Conservation (phyloP, 768 basidiomycete genomes). For the Tricholoma flavovirens region DNA sequence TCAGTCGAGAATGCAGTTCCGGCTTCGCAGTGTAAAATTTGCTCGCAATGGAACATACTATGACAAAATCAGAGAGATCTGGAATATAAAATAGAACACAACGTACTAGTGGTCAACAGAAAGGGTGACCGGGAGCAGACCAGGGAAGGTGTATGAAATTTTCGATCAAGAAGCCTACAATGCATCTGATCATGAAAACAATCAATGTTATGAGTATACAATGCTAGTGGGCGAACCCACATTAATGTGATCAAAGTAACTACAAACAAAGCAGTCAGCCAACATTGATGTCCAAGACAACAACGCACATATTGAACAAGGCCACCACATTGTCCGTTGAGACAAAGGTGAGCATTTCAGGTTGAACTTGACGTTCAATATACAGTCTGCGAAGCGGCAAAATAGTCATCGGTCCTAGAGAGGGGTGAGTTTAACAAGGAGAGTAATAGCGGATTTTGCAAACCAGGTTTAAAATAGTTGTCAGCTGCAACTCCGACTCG, state of each 20-base stretch:
- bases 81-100: conserved; percentile 2
- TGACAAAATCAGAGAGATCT: not conserved
- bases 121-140: conserved; percentile 95
- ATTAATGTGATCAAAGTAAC: conserved; percentile 73
- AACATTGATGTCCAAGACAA: conserved; percentile 6
- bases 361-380: conserved; percentile 87
- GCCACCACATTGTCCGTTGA: conserved; percentile 85
- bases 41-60: conserved; percentile 93
- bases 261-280: conserved; percentile 22
- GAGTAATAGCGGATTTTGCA: conserved; percentile 14
- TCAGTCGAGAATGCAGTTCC: conserved; percentile 74
- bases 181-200: conserved; percentile 49
- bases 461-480: conserved; percentile 90
- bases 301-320: conserved; percentile 78
- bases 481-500: conserved; percentile 79
- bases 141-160: conserved; percentile 90
- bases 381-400: conserved; percentile 75
- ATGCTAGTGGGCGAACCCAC: conserved; percentile 33
- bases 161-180: conserved; percentile 73
- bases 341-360: conserved; percentile 90
- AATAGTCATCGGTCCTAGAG: conserved; percentile 81
- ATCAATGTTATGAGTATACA: not conserved
- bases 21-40: conserved; percentile 81
- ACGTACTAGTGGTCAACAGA: conserved; percentile 84
- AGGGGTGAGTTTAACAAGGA: conserved; percentile 1